phyloP scores from a whole-genome alignment of 2,329 filamentous ascomycete genomes.

The Xylaria sp. region DNA sequence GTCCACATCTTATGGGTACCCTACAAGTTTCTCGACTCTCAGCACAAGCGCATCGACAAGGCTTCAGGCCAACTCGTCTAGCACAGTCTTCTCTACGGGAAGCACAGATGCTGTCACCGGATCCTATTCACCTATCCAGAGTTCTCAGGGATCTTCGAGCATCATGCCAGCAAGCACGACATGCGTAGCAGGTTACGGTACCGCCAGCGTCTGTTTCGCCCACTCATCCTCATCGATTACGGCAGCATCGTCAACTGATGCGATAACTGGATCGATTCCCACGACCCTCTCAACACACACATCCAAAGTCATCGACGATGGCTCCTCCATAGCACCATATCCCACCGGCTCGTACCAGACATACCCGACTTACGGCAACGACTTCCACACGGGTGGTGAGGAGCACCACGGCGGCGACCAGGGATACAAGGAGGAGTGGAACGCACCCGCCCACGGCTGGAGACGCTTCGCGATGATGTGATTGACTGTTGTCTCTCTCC shows the following conservation, averaged over 20 bases:
- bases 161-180: conserved; percentile 7
- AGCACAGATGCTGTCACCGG: conserved; percentile 13
- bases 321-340: conserved; percentile 3
- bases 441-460: not conserved
- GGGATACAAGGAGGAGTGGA: not conserved
- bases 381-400: not conserved
- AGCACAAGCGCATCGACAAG: conserved; percentile 14
- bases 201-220: conserved; percentile 12
- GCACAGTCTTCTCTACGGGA: not conserved
- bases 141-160: not conserved
- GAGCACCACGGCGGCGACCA: not conserved
- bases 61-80: not conserved
- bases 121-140: conserved; percentile 8
- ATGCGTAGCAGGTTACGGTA: conserved; percentile 13
- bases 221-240: not conserved
- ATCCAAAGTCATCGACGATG: not conserved
- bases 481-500: not conserved
- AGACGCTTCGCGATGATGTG: conserved; percentile 7
- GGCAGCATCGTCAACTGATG: conserved; percentile 10
- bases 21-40: conserved; percentile 2
- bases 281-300: conserved; percentile 14
- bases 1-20: conserved; percentile 2
- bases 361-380: not conserved
- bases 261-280: conserved; percentile 9
- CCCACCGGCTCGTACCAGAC: not conserved